Conservation (phyloP, 2,329 filamentous ascomycete species). For the Cladosporium halotolerans region DNA sequence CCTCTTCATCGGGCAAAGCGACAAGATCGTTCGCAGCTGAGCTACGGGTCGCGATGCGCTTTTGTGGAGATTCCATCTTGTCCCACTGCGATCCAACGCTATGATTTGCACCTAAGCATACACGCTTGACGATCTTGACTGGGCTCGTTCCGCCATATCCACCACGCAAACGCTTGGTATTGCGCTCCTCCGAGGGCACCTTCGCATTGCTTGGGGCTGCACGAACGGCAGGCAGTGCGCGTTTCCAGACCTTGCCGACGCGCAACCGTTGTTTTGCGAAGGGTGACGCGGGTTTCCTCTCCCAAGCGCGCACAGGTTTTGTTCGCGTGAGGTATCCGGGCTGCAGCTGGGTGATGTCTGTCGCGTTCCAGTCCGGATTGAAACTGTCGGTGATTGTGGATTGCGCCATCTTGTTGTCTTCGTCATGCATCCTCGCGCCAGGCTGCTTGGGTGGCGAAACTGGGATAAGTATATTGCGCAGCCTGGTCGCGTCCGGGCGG, state of each 20-base stretch:
- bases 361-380: constrained; percentile 35
- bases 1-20: constrained; percentile 17
- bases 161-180: constrained; percentile 15
- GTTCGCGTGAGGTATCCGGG: constrained; percentile 36
- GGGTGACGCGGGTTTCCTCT: constrained; percentile 40
- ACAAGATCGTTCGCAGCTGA: constrained; percentile 17
- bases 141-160: constrained; percentile 26
- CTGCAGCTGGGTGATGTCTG: constrained; percentile 36
- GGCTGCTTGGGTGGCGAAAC: not conserved
- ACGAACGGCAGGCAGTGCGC: constrained; percentile 15
- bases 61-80: constrained; percentile 21
- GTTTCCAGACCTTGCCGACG: constrained; percentile 42
- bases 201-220: constrained; percentile 4
- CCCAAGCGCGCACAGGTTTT: constrained; percentile 43
- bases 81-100: constrained; percentile 25
- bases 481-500: constrained; percentile 4
- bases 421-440: constrained; percentile 3
- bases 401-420: constrained; percentile 5
- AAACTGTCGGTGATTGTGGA: constrained; percentile 19
- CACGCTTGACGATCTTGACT: constrained; percentile 40
- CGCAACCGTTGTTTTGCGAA: constrained; percentile 30
- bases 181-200: not conserved
- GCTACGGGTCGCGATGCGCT: constrained; percentile 28
- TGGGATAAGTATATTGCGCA: not conserved
- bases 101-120: constrained; percentile 28